Percentiles rank a stretch among this genome's conserved stretches.
These are phyloP conservation scores for Linnemannia zychae DNA, from an alignment of 192 early-diverging fungal genomes.

Conservation along the genomic window DNA sequence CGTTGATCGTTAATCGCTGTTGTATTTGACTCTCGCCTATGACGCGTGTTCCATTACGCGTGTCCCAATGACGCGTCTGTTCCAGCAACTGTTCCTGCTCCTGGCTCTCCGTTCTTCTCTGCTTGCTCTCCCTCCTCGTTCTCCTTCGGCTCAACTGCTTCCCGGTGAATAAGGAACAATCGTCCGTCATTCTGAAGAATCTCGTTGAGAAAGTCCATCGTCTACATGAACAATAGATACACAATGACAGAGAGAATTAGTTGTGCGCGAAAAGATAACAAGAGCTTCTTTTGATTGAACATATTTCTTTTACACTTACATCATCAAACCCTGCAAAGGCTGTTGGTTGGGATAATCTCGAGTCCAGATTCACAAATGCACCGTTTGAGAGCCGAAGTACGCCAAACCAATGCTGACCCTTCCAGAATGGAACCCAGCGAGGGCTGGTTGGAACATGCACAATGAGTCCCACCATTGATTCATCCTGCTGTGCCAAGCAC, in stretches of 20 bases:
- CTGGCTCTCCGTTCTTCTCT: background rate
- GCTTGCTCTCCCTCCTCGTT: background rate
- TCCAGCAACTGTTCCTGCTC: background rate
- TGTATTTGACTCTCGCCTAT: background rate
- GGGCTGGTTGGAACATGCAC: conserved; percentile 41
- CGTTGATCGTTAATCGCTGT: background rate
- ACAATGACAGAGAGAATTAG: too few species aligned
- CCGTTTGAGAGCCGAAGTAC: conserved; percentile 45
- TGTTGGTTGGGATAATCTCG: conserved; percentile 31
- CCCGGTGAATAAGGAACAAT: conserved; percentile 42
- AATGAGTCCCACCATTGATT: conserved; percentile 48
- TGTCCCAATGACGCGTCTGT: too few species aligned
- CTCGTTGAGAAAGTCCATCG: conserved; percentile 21
- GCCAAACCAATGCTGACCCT: conserved; percentile 53
- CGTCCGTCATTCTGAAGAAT: conserved; percentile 33
- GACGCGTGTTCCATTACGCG: background rate
- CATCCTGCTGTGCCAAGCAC: conserved; percentile 44
- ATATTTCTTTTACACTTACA: conserved; percentile 1
- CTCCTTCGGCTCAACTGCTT: background rate
- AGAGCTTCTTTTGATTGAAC: background rate
- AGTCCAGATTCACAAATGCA: conserved; percentile 43
- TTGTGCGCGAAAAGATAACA: too few species aligned
- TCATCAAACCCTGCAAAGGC: conserved; percentile 49
- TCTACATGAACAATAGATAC: conserved; percentile 3
- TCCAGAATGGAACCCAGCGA: conserved; percentile 53